These are phyloP conservation scores for Rachicladosporium sp. DNA, from an alignment of 2,329 filamentous ascomycete genomes.

Conservation along the genomic window DNA sequence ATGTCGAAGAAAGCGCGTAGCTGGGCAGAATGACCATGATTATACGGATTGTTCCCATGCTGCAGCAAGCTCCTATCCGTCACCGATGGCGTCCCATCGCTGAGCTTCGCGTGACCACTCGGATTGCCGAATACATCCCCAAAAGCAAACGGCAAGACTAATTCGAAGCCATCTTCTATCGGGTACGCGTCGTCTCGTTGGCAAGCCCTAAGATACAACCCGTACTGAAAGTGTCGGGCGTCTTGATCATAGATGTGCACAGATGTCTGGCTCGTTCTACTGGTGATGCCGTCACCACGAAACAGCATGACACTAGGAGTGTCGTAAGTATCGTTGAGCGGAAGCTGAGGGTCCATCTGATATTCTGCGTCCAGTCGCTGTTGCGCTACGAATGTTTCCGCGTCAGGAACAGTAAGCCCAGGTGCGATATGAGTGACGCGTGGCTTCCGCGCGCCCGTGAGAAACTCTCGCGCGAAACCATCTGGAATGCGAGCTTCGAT, in stretches of 20 bases:
- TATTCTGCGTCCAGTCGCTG: too few relatives aligned
- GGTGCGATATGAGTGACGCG: slow-evolving; percentile 1
- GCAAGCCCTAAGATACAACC: slow-evolving; percentile 2
- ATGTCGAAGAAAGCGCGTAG: slow-evolving; percentile 9
- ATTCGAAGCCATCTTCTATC: slow-evolving; percentile 4
- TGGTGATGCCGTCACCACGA: too few relatives aligned
- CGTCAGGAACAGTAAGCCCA: not conserved
- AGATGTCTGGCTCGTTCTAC: too few relatives aligned
- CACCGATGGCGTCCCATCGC: slow-evolving; percentile 3
- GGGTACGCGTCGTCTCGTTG: not conserved
- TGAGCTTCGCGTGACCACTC: slow-evolving; percentile 4
- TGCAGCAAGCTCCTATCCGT: slow-evolving; percentile 5
- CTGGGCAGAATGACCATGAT: slow-evolving; percentile 4
- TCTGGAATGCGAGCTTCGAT: not conserved
- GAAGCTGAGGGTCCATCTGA: too few relatives aligned
- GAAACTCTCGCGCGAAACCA: not conserved
- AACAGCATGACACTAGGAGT: too few relatives aligned
- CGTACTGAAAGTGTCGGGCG: not conserved
- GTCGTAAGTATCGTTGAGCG: too few relatives aligned
- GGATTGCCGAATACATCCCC: not conserved
- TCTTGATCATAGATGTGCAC: too few relatives aligned
- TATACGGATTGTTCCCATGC: slow-evolving; percentile 8
- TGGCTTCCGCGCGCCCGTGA: not conserved
- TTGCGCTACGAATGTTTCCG: too few relatives aligned
- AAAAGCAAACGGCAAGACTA: slow-evolving; percentile 1